Percentiles rank a stretch among this genome's conserved stretches.
phyloP scores from a whole-genome alignment of 257 asterid species.

The Paraleonurus japonicus region DNA sequence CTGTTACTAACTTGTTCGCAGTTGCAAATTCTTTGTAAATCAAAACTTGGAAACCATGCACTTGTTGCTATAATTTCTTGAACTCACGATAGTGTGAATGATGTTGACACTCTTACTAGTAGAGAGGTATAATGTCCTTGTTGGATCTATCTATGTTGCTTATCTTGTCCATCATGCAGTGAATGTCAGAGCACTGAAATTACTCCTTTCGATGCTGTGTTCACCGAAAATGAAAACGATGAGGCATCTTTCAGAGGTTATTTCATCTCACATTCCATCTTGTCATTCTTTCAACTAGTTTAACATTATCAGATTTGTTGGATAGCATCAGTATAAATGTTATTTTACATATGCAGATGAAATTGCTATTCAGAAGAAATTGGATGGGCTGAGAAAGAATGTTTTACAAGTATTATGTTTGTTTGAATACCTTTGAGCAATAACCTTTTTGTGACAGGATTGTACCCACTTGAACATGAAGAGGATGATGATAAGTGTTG shows the following conservation, averaged over 20 bases:
- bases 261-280: background rate
- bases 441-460: background rate
- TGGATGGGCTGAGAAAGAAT: constrained; percentile 72
- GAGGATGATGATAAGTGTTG: no score
- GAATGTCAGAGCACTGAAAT: constrained; percentile 39
- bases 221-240: constrained; percentile 49
- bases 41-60: background rate
- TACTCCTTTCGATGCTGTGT: constrained; percentile 59
- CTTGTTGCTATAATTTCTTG: background rate
- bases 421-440: constrained; percentile 6
- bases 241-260: constrained; percentile 80
- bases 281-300: constrained; percentile 15
- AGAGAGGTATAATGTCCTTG: background rate
- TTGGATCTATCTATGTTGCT: background rate
- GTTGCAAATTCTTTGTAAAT: background rate
- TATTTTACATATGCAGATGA: constrained; percentile 45
- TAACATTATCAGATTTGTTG: constrained; percentile 3
- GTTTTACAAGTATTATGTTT: constrained; percentile 29
- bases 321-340: constrained; percentile 18
- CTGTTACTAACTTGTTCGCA: background rate
- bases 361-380: constrained; percentile 51
- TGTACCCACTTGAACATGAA: background rate
- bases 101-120: background rate
- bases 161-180: constrained; percentile 30
- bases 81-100: background rate